Conservation (phyloP, 1,284 basidiomycete genomes). For the Meripilus lineatus region DNA sequence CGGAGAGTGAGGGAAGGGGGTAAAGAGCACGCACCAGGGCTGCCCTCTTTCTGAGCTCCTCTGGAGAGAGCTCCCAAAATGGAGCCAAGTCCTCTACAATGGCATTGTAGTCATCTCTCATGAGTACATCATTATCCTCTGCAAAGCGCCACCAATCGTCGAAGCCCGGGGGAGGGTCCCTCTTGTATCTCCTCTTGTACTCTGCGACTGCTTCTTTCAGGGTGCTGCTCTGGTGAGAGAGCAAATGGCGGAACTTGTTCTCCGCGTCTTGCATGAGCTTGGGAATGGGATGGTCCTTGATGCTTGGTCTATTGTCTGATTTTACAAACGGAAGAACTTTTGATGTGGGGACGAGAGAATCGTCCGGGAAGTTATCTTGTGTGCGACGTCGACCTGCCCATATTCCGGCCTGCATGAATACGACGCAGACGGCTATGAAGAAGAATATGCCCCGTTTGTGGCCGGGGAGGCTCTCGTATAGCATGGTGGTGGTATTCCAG, state of each 20-base stretch:
- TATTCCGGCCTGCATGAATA: conserved; percentile 56
- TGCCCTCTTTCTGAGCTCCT: conserved; percentile 68
- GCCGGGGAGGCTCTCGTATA: conserved; percentile 24
- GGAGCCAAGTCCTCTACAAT: conserved; percentile 77
- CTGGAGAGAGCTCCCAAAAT: conserved; percentile 71
- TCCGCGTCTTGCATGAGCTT: conserved; percentile 79
- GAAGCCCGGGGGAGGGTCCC: conserved; percentile 84
- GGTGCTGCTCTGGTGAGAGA: conserved; percentile 73
- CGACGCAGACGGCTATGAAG: conserved; percentile 39
- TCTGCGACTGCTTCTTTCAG: conserved; percentile 71
- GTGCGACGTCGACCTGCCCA: conserved; percentile 34
- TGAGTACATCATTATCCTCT: conserved; percentile 62
- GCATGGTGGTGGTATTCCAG: conserved; percentile 5
- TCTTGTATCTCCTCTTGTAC: conserved; percentile 73
- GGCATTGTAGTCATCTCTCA: conserved; percentile 90
- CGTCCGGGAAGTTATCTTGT: conserved; percentile 23
- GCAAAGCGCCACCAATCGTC: conserved; percentile 89
- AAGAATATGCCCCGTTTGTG: conserved; percentile 39
- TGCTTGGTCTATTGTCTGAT: conserved; percentile 15
- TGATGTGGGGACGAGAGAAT: conserved; percentile 15
- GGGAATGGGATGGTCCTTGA: conserved; percentile 71
- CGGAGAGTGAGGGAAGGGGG: no score
- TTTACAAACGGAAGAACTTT: conserved; percentile 19
- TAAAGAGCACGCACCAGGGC: conserved; percentile 53
- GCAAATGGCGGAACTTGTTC: conserved; percentile 55